A percentile compares a stretch with the other conserved stretches of the same genome.
Evolutionary conservation across 2,329 filamentous ascomycete genomes (phyloP).

Genomic region (Juglanconis sp.): DNA sequence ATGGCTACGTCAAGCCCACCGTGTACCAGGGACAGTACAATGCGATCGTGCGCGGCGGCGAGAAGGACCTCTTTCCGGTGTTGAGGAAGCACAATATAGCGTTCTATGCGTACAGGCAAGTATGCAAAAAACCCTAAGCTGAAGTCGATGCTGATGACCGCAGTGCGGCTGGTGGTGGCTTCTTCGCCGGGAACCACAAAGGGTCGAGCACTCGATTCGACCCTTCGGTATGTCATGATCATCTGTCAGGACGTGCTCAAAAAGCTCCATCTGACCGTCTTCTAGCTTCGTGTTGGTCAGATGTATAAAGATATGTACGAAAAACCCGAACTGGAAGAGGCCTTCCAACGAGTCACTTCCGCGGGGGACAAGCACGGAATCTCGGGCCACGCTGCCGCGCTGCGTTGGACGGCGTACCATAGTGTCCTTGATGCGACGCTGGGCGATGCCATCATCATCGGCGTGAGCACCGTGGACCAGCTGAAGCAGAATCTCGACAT

Average conservation of each 20-base stretch:
- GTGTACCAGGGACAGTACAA: conserved; percentile 75
- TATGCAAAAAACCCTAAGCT: neutral
- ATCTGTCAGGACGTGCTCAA: neutral
- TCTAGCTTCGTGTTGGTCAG: conserved; percentile 18
- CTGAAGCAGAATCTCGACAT: conserved; percentile 31
- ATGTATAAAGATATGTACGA: conserved; percentile 27
- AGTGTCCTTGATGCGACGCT: conserved; percentile 27
- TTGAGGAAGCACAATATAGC: conserved; percentile 32
- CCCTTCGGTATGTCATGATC: conserved; percentile 19
- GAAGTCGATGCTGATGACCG: neutral
- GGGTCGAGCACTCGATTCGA: conserved; percentile 24
- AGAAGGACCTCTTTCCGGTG: conserved; percentile 33
- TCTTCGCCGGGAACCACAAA: conserved; percentile 23
- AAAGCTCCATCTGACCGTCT: neutral
- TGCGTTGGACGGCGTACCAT: conserved; percentile 39
- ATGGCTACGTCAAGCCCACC: conserved; percentile 63
- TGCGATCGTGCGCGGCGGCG: conserved; percentile 27
- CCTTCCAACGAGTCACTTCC: conserved; percentile 25
- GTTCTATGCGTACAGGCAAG: conserved; percentile 33
- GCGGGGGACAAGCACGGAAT: conserved; percentile 33
- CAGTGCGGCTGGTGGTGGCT: conserved; percentile 14
- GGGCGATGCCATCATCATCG: conserved; percentile 36
- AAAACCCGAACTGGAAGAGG: conserved; percentile 26
- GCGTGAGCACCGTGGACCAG: conserved; percentile 32
- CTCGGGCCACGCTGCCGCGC: conserved; percentile 36